Evolutionary conservation across 2,329 filamentous ascomycete genomes (phyloP).

Genomic region (Lachnellula occidentalis): DNA sequence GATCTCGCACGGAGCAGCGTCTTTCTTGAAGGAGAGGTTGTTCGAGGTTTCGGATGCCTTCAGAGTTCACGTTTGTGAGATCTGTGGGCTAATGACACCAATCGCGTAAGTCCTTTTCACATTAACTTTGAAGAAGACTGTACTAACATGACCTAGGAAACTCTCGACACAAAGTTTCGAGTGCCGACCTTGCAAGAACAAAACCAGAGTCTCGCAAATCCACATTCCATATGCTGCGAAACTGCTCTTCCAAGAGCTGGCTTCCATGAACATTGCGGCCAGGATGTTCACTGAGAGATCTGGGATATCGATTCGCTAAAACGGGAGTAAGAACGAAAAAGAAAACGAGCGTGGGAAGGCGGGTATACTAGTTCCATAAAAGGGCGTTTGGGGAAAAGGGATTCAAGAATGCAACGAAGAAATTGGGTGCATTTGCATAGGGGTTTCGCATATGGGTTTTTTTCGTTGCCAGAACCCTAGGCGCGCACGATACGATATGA

Average conservation of each 20-base stretch:
- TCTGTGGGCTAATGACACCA: conserved; percentile 97
- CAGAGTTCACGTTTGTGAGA: conserved; percentile 96
- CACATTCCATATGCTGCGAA: conserved; percentile 98
- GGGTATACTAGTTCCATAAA: conserved; percentile 24
- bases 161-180: conserved; percentile 94
- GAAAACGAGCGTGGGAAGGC: not conserved
- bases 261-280: conserved; percentile 96
- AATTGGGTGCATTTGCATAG: conserved; percentile 12
- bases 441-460: not conserved
- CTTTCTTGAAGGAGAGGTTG: conserved; percentile 93
- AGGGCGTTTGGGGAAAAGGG: conserved; percentile 26
- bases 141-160: conserved; percentile 55
- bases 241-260: conserved; percentile 94
- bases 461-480: no score
- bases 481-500: not conserved
- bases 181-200: conserved; percentile 97
- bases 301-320: conserved; percentile 63
- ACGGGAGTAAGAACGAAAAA: conserved; percentile 5
- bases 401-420: conserved; percentile 13
- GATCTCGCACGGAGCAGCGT: conserved; percentile 98
- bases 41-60: conserved; percentile 98
- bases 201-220: conserved; percentile 96
- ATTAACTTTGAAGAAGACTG: not conserved
- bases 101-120: conserved; percentile 72
- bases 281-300: conserved; percentile 92